Evolutionary conservation across 139 green algal genomes (phyloP).

Genomic region (Gonium pectorale): DNA sequence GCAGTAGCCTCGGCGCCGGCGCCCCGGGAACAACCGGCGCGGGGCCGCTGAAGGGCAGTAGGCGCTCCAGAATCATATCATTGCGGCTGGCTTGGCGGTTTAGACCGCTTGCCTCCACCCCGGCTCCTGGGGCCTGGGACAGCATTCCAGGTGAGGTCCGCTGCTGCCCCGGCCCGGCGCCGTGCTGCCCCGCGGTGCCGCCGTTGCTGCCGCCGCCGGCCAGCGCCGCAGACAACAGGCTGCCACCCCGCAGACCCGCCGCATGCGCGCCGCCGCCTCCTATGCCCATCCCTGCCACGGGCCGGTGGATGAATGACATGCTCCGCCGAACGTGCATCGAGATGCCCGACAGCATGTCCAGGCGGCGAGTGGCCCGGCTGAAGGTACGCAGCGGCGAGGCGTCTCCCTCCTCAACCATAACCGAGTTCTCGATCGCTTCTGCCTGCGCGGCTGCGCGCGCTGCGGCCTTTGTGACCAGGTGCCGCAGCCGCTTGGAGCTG

Average conservation of each 20-base stretch:
- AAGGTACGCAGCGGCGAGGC: not conserved
- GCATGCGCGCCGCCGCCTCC: not conserved
- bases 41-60: not conserved
- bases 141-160: too few species aligned
- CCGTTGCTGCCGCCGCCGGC: constrained; percentile 1
- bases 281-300: not conserved
- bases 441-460: not conserved
- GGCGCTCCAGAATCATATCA: not conserved
- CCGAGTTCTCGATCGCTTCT: too few species aligned
- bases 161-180: too few species aligned
- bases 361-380: not conserved
- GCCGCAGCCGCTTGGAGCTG: constrained; percentile 14
- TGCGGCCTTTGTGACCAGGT: constrained; percentile 5
- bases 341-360: constrained; percentile 23
- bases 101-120: too few species aligned
- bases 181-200: not conserved
- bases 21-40: too few species aligned
- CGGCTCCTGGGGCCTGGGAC: too few species aligned
- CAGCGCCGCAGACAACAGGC: constrained; percentile 5
- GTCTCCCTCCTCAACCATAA: not conserved
- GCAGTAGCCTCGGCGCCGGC: not conserved
- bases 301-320: constrained; percentile 25
- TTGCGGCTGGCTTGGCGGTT: too few species aligned
- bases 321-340: not conserved
- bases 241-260: not conserved